Base-by-base conservation (phyloP, 352 stramenopile genomes). In the Phytophthora cryptogea region DNA sequence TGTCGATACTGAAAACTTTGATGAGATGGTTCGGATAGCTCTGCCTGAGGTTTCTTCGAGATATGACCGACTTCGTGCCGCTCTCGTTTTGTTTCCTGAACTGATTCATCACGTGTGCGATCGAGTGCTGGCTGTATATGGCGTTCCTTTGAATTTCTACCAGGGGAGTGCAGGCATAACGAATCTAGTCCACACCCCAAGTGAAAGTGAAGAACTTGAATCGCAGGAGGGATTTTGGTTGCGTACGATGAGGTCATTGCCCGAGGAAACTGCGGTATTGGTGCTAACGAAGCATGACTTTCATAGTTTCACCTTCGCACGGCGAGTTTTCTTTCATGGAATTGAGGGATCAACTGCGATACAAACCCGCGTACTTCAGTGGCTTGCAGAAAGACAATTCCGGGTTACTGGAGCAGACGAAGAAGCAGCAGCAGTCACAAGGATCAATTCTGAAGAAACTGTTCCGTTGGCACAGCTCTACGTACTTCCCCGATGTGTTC, bases 271-370 rank as follows among this genome's bases (percentile, higher is more conserved):
- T 2, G 55, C 47, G 2, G 50, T 69, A 2, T 20, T 83, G 11
- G 16, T 83, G 11, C 10, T 68, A 5, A 60, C 68, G 6, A 30
- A 26, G 0, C 45, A 67, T 9, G 41, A 63, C 3, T 73, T 79
- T 10, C 23, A 68, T 16, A 80, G 74, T 23, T 80, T 80, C 30
- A 26, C 43, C 5, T 75, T 83, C 50, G 46, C 64, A 4, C 52
- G 56, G 17, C 59, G 62, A 9, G 46, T 63, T 13, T 80, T 80
- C 46, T 79, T 78, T 14, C 57, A 67, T 2, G 64, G 52, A 9
- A 14, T 72, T 8, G 45, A 63, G 1, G 16, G 23, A 9, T 60
- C 58, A 17, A n/a, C 10, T 8, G 5, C 16, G 4, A 7, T 68
- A 5, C 63, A 65, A 68, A n/a, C 63, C 32, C 57, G 52, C 13